Conservation (phyloP, 805 yeast genomes). For the Metschnikowia lachancei region DNA sequence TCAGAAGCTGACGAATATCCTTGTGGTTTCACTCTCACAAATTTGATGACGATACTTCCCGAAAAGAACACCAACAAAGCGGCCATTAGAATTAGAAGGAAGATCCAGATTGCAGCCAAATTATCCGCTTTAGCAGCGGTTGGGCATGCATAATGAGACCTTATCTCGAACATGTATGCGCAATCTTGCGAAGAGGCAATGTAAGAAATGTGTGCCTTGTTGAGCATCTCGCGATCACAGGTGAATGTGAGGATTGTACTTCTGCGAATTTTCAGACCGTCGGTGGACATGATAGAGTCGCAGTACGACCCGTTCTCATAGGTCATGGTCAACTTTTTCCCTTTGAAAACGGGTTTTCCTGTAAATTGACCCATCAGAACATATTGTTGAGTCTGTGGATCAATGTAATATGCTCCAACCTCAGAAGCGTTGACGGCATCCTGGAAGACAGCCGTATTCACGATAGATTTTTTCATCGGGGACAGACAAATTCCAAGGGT, state of each 20-base stretch:
- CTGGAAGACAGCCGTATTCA: conserved; percentile 32
- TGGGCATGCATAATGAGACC: conserved; percentile 85
- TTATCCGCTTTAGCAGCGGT: conserved; percentile 40
- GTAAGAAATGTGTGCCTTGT: conserved; percentile 63
- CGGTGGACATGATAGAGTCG: conserved; percentile 34
- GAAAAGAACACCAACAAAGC: conserved; percentile 42
- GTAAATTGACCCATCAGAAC: conserved; percentile 62
- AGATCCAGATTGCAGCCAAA: conserved; percentile 46
- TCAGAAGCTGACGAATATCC: conserved; percentile 1
- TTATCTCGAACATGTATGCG: conserved; percentile 77
- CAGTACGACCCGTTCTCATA: conserved; percentile 70
- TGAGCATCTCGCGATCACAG: conserved; percentile 72
- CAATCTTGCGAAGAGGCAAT: conserved; percentile 76
- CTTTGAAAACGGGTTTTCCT: conserved; percentile 63
- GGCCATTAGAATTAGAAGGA: conserved; percentile 48
- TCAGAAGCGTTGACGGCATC: conserved; percentile 42
- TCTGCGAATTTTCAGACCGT: conserved; percentile 50
- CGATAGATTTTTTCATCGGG: conserved; percentile 35
- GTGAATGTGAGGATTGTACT: conserved; percentile 68
- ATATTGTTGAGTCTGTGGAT: conserved; percentile 37
- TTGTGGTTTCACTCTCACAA: conserved; percentile 12
- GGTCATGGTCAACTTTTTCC: conserved; percentile 65
- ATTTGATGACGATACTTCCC: conserved; percentile 36
- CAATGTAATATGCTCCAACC: conserved; percentile 59
- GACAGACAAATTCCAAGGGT: conserved; percentile 70